Evolutionary conservation across 1,139 yeast species (phyloP).

Genomic region (Candida dubliniensis): DNA sequence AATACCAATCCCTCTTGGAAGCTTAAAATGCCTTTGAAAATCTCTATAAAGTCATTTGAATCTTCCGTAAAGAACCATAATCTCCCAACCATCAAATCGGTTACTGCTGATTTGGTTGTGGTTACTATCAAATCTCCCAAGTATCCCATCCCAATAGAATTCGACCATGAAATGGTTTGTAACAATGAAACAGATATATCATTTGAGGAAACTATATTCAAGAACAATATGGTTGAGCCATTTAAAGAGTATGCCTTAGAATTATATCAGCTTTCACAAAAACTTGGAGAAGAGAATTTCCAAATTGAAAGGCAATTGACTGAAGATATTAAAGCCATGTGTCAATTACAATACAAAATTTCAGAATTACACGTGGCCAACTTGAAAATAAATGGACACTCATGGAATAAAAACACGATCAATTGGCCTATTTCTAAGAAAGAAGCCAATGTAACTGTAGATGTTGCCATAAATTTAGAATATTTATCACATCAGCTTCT

Average conservation of each 20-base stretch:
- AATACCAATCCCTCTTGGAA: constrained; percentile 24
- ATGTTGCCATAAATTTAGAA: constrained; percentile 12
- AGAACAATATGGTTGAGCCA: constrained; percentile 23
- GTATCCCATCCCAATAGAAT: constrained; percentile 38
- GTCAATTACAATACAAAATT: constrained; percentile 27
- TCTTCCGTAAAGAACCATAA: background rate
- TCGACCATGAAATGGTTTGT: constrained; percentile 41
- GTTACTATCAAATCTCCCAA: constrained; percentile 34
- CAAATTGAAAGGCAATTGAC: constrained; percentile 30
- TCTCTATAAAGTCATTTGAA: constrained; percentile 10
- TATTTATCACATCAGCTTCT: constrained; percentile 11
- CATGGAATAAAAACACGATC: constrained; percentile 5
- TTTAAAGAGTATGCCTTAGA: constrained; percentile 23
- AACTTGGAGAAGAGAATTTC: constrained; percentile 27
- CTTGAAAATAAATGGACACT: constrained; percentile 11
- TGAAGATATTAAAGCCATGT: constrained; percentile 31
- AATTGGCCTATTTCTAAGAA: constrained; percentile 3
- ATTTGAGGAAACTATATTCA: constrained; percentile 25
- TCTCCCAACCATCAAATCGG: constrained; percentile 31
- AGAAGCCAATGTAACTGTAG: constrained; percentile 6
- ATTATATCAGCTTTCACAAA: constrained; percentile 20
- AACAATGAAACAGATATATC: constrained; percentile 18
- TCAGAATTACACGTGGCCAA: constrained; percentile 26
- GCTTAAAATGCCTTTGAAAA: constrained; percentile 31
- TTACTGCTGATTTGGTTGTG: constrained; percentile 34